A percentile compares a stretch with the other conserved stretches of the same genome.
Conservation (phyloP, 768 basidiomycete genomes). For the Macrolepiota albuminosa region DNA sequence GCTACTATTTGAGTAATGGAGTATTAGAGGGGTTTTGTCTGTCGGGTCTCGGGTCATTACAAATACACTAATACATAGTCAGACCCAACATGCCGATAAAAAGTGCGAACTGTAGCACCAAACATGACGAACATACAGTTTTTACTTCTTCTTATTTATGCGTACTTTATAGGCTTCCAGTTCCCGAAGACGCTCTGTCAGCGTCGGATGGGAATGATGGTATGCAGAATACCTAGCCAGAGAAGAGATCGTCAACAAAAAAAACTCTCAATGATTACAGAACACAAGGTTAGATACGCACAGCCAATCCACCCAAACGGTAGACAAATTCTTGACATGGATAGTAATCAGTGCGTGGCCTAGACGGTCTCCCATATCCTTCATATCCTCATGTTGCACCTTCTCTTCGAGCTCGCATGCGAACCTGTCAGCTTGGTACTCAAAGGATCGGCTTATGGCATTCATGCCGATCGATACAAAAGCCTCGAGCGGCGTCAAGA, state of each 20-base stretch:
- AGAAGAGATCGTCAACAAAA: conserved; percentile 4
- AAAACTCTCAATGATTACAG: background rate
- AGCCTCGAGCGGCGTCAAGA: conserved; percentile 75
- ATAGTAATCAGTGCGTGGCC: conserved; percentile 78
- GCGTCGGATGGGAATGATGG: conserved; percentile 93
- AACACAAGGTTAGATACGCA: conserved; percentile 31
- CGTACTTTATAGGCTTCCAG: conserved; percentile 63
- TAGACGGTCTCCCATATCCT: conserved; percentile 82
- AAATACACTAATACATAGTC: background rate
- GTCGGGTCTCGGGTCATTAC: background rate
- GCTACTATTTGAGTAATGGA: no score
- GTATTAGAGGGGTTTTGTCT: no score
- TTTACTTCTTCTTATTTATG: conserved; percentile 31
- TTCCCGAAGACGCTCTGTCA: conserved; percentile 83
- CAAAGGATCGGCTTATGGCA: conserved; percentile 78
- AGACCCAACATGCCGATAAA: background rate
- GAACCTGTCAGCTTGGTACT: conserved; percentile 90
- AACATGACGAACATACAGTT: background rate
- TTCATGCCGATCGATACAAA: conserved; percentile 73
- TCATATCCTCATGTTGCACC: conserved; percentile 53
- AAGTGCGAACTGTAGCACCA: background rate
- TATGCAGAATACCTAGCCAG: conserved; percentile 79
- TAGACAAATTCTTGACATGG: conserved; percentile 89
- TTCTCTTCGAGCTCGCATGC: conserved; percentile 67
- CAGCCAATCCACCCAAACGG: conserved; percentile 94